Conservation (phyloP, 768 basidiomycete species). For the Pleurotus giganteus region DNA sequence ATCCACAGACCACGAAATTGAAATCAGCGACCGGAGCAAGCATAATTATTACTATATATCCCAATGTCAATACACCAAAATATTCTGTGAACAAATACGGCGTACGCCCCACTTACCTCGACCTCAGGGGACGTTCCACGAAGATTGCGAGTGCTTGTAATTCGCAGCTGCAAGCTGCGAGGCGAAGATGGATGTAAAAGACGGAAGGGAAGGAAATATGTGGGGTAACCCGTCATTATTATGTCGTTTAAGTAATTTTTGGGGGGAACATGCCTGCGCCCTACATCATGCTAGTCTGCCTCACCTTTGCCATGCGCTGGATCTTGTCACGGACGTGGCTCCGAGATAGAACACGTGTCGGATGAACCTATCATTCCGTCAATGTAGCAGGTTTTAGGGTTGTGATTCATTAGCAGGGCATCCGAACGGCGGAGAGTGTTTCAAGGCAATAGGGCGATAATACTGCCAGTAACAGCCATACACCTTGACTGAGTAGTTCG, state of each 20-base stretch:
- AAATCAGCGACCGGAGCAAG: constrained; percentile 47
- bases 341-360: constrained; percentile 1
- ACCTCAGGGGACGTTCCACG: background rate
- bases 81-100: background rate
- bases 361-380: background rate
- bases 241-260: constrained; percentile 8
- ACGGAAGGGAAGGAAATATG: background rate
- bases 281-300: constrained; percentile 9
- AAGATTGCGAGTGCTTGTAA: background rate
- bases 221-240: background rate
- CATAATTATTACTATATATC: constrained; percentile 25
- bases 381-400: constrained; percentile 5
- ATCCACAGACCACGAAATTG: constrained; percentile 52
- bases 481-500: no score
- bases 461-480: no score
- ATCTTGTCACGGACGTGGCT: background rate
- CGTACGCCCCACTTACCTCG: background rate
- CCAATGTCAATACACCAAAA: background rate
- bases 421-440: background rate
- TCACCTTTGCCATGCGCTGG: constrained; percentile 4
- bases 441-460: no score
- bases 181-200: background rate
- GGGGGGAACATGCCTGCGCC: constrained; percentile 5
- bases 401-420: constrained; percentile 4
- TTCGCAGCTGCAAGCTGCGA: no score